These are phyloP conservation scores for Pseudisothecium myosuroides DNA, from an alignment of 225 moss, liverwort and hornwort genomes.

Conservation along the genomic window DNA sequence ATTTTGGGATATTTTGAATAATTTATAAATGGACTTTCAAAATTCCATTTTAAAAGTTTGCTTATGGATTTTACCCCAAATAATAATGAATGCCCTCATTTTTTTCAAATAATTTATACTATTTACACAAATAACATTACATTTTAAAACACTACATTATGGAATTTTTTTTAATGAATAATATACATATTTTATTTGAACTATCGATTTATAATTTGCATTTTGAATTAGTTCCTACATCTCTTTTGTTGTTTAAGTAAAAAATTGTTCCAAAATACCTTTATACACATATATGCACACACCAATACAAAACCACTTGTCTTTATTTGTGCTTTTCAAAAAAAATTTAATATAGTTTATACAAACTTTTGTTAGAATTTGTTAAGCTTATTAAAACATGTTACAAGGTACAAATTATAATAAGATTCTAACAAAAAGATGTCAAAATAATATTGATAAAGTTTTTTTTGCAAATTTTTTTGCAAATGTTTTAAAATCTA, in stretches of 20 bases:
- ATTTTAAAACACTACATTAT: neutral
- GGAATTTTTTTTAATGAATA: neutral
- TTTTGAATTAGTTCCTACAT: neutral
- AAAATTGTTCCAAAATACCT: neutral
- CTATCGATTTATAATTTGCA: neutral
- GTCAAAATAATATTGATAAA: neutral
- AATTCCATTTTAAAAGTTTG: neutral
- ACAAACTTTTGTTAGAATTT: neutral
- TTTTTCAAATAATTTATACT: neutral
- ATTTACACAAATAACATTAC: neutral
- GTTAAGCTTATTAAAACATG: neutral
- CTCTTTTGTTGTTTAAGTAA: neutral
- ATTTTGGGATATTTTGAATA: neutral
- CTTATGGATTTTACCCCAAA: neutral
- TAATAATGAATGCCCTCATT: neutral
- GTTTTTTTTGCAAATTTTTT: fast-evolving
- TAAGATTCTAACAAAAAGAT: neutral
- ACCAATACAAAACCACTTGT: neutral
- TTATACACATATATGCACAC: too few relatives aligned
- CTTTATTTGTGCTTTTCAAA: fast-evolving
- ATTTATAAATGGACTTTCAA: neutral
- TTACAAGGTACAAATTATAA: neutral
- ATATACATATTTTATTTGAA: neutral
- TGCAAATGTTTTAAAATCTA: fast-evolving
- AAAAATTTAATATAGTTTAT: fast-evolving